phyloP scores from a whole-genome alignment of 345 rosid genomes.

The Populus euphratica region DNA sequence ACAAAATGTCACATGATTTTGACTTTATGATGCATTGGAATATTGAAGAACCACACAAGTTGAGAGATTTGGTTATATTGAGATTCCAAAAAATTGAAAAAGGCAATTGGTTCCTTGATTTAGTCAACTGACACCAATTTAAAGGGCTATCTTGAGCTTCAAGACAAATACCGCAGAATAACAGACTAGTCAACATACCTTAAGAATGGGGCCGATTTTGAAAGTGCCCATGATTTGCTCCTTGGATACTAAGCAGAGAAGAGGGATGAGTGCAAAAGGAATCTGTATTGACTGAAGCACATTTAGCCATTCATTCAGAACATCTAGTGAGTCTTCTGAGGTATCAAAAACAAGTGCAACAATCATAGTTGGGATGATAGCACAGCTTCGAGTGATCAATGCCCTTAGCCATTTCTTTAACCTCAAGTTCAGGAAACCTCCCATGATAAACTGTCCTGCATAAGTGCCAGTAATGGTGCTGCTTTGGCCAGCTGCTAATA shows the following conservation, averaged over 20 bases:
- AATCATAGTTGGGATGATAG: slow-evolving; percentile 74
- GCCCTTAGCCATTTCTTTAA: slow-evolving; percentile 95
- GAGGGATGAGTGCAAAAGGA: slow-evolving; percentile 87
- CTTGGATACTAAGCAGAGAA: slow-evolving; percentile 76
- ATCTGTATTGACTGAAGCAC: slow-evolving; percentile 85
- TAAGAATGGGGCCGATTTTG: slow-evolving; percentile 61
- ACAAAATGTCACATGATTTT: no score
- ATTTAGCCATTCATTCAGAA: slow-evolving; percentile 83
- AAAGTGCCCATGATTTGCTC: slow-evolving; percentile 81
- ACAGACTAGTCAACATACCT: slow-evolving; percentile 43
- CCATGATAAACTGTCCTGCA: slow-evolving; percentile 96
- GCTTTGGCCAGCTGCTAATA: slow-evolving; percentile 93
- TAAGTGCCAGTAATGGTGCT: slow-evolving; percentile 92
- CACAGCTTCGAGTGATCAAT: slow-evolving; percentile 82
- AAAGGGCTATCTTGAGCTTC: not conserved
- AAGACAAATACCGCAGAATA: not conserved
- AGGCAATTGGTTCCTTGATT: not conserved
- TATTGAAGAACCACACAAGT: not conserved
- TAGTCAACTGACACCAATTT: not conserved
- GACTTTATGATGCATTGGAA: not conserved
- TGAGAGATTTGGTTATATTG: not conserved
- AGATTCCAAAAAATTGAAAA: not conserved
- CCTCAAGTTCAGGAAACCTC: slow-evolving; percentile 81
- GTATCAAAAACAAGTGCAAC: slow-evolving; percentile 77
- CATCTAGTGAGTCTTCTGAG: slow-evolving; percentile 62